A percentile compares a stretch with the other conserved stretches of the same genome.
phyloP scores from a whole-genome alignment of 169 alveolate genomes.

The Eimeria necatrix region DNA sequence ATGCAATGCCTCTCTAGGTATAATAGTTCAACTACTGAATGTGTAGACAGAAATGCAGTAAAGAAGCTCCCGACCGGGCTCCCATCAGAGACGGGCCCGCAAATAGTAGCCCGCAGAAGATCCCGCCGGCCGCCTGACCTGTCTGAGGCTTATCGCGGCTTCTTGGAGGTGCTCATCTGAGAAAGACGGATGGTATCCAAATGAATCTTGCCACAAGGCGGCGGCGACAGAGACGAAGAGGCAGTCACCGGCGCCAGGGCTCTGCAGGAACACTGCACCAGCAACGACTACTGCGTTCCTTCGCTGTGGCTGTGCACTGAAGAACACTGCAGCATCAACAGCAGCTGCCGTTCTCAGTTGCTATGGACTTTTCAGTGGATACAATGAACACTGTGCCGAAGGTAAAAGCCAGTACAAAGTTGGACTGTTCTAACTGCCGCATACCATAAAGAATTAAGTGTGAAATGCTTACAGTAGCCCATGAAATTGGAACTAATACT shows the following conservation, averaged over 20 bases:
- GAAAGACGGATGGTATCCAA: background rate
- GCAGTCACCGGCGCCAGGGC: slow-evolving; percentile 67
- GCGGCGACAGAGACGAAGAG: slow-evolving; percentile 64
- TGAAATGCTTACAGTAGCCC: too few species aligned
- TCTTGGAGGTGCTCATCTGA: background rate
- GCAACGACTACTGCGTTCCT: background rate
- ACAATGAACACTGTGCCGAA: too few species aligned
- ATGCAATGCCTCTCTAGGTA: background rate
- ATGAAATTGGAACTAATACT: too few species aligned
- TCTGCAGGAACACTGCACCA: background rate
- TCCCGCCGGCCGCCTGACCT: slow-evolving; percentile 17
- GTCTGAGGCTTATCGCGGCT: background rate
- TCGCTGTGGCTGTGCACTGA: too few species aligned
- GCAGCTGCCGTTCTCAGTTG: background rate
- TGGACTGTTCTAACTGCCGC: too few species aligned
- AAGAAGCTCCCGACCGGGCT: too few species aligned
- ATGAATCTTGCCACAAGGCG: background rate
- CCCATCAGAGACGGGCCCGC: too few species aligned
- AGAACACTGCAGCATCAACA: background rate
- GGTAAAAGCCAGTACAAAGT: too few species aligned
- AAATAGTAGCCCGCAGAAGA: too few species aligned
- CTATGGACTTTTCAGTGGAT: too few species aligned
- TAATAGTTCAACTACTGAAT: background rate
- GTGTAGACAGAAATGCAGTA: background rate
- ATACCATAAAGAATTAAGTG: too few species aligned